phyloP scores from a whole-genome alignment of 352 stramenopile species.

The Phytopythium mirpurense region DNA sequence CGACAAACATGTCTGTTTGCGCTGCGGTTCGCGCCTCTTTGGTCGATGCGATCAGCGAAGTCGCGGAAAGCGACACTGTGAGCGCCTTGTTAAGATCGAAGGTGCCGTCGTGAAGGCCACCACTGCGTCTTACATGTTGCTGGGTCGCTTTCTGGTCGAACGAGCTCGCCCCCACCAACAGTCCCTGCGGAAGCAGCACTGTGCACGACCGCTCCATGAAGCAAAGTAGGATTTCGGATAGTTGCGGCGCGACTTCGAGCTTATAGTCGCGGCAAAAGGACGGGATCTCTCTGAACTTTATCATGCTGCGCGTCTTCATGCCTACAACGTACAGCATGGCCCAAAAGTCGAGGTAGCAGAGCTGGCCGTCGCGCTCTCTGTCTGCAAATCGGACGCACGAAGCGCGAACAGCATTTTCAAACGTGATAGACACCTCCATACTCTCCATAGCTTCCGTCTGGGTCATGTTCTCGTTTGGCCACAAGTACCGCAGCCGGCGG shows the following conservation, averaged over 20 bases:
- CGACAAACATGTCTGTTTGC: constrained; percentile 26
- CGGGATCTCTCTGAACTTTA: constrained; percentile 64
- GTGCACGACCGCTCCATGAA: constrained; percentile 64
- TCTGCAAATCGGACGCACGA: constrained; percentile 46
- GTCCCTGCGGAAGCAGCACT: constrained; percentile 46
- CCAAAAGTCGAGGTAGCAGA: constrained; percentile 84
- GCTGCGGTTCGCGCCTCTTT: neutral
- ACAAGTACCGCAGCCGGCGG: constrained; percentile 55
- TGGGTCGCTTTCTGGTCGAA: constrained; percentile 29
- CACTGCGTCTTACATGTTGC: constrained; percentile 38
- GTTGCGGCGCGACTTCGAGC: constrained; percentile 51
- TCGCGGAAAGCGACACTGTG: constrained; percentile 29
- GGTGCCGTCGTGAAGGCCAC: constrained; percentile 42
- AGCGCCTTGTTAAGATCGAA: constrained; percentile 30
- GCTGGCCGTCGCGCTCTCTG: constrained; percentile 41
- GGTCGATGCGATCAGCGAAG: constrained; percentile 29
- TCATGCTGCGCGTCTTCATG: constrained; percentile 39
- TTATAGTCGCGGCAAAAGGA: constrained; percentile 75
- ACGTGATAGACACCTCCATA: constrained; percentile 30
- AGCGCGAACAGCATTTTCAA: constrained; percentile 48
- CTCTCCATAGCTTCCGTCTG: constrained; percentile 24
- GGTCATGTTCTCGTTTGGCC: constrained; percentile 40
- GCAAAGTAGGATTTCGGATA: constrained; percentile 33
- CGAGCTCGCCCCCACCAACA: constrained; percentile 49
- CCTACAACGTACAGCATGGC: constrained; percentile 77